These are phyloP conservation scores for Rhodomyrtus psidioides DNA, from an alignment of 441 rosid species.

Conservation along the genomic window DNA sequence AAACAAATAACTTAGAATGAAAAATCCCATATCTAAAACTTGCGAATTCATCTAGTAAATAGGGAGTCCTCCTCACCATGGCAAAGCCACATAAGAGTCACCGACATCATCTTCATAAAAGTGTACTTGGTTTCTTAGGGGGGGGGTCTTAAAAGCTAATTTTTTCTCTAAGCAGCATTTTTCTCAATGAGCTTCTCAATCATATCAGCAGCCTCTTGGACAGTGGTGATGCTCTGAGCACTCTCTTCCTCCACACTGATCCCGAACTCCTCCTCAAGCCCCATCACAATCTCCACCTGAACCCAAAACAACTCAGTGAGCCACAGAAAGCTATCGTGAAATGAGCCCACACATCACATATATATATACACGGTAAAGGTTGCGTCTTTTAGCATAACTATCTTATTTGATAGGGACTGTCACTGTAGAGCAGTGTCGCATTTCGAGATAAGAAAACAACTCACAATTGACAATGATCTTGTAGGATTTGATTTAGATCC, in stretches of 20 bases:
- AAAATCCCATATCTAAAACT: not conserved
- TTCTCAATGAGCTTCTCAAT: slow-evolving; percentile 41
- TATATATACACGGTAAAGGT: accelerated
- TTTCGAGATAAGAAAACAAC: not conserved
- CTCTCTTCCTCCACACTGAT: slow-evolving; percentile 63
- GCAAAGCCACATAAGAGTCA: not conserved
- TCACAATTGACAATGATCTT: not conserved
- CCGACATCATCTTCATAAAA: not conserved
- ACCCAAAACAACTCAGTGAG: not conserved
- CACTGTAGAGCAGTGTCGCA: not conserved
- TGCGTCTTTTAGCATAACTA: not conserved
- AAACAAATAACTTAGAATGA: not conserved
- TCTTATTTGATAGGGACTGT: not conserved
- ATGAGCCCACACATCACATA: not conserved
- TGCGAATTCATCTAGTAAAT: not conserved
- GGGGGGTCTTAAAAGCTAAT: not conserved
- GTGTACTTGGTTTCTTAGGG: not conserved
- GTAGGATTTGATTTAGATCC: not conserved
- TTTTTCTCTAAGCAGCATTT: slow-evolving; percentile 5
- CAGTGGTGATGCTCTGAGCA: slow-evolving; percentile 53
- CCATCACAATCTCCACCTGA: slow-evolving; percentile 56
- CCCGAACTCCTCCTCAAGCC: slow-evolving; percentile 62
- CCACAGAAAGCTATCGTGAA: not conserved
- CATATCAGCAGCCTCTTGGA: slow-evolving; percentile 74
- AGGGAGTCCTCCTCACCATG: not conserved